phyloP scores from a whole-genome alignment of 2,329 filamentous ascomycete species.

The Calonectria montana region DNA sequence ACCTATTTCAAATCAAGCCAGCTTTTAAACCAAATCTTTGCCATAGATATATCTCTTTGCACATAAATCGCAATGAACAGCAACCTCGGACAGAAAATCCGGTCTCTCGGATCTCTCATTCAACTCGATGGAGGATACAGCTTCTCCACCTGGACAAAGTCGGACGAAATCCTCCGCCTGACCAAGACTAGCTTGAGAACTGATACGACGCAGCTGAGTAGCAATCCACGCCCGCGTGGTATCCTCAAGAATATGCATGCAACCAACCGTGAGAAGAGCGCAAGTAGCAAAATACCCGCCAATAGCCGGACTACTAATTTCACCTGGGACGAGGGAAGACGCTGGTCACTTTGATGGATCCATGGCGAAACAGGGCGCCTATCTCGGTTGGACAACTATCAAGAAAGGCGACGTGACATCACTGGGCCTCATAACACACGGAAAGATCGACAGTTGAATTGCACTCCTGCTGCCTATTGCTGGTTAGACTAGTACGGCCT shows the following conservation, averaged over 20 bases:
- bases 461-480: too few species aligned
- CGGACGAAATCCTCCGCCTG: background rate
- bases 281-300: background rate
- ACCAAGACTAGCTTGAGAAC: background rate
- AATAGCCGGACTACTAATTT: background rate
- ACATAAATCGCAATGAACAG: too few species aligned
- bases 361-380: too few species aligned
- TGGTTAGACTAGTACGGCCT: too few species aligned
- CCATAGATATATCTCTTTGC: too few species aligned
- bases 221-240: background rate
- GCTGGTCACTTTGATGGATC: background rate
- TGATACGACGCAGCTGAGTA: background rate
- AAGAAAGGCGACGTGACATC: too few species aligned
- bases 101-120: background rate
- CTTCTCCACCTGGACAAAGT: background rate
- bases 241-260: background rate
- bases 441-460: too few species aligned
- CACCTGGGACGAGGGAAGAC: background rate
- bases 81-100: too few species aligned
- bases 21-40: too few species aligned
- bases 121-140: background rate
- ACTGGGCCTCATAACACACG: too few species aligned
- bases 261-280: background rate
- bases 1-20: too few species aligned
- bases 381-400: too few species aligned